Evolutionary conservation across 495 filamentous ascomycete genomes (phyloP), one percentile per base, ranked within the genome.

Genomic region (Aspergillus homomorphus): DNA sequence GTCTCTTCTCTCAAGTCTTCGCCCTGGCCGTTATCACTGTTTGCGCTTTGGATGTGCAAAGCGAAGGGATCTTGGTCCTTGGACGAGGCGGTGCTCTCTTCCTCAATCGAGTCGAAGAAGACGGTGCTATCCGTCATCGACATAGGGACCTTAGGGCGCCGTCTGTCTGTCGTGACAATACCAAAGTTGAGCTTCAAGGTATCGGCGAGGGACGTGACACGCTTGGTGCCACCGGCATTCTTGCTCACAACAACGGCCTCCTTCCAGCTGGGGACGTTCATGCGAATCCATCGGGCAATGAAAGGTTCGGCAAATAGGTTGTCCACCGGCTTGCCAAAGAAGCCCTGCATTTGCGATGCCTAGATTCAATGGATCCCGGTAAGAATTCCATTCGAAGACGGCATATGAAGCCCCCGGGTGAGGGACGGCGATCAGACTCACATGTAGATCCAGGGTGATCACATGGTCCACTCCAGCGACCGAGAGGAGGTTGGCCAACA

Each of bases 261-360:
- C 55, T 79, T 85, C 94, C 94, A 98, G 52, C 88, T 82, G 16
- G 81, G 76, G 19, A 98, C 88, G 66, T 96, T 93, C 73, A 88
- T 83, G 58, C 86, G 84, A 67, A 98, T 94, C 95, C 94, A 98
- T 57, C 92, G 87, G 43, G 95, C 94, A 69, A 98, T 92, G 63
- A 96, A 82, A 4, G 94, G 94, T 72, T 98, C 94, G 19, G 95
- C 94, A 65, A 96, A 89, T 33, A 98, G 86, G 70, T 98, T 97
- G 73, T 98, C 94, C 51, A 98, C 94, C 10, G 94, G 95, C 66
- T 94, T 96, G 62, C 88, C 89, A 81, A 98, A 98, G 80, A 98
- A 98, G 33, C 94, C 94, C 76, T 98, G 95, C 89, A 97, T 97
- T 76, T 98, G 94, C 10, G 91, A 92, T 57, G 91, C 91, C 79